Percentiles rank a stretch among this genome's conserved stretches.
phyloP scores from a whole-genome alignment of 78 protist genomes.

The Anaeramoeba flamelloides region DNA sequence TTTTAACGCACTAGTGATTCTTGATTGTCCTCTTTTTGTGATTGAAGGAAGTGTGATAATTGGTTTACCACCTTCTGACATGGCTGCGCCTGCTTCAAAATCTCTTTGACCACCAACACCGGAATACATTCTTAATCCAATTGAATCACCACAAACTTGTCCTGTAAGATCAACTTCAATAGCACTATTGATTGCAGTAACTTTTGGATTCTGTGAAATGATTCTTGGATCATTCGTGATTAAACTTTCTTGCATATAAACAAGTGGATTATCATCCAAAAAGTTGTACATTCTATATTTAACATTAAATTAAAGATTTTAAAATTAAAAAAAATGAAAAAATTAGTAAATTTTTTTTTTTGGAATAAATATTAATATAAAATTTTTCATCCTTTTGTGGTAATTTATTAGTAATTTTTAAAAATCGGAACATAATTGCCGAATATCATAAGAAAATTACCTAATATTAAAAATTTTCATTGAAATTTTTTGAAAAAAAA shows the following conservation, averaged over 20 bases:
- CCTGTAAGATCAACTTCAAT: conserved; percentile 41
- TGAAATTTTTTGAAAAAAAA: too few species aligned
- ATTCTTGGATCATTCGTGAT: conserved; percentile 18
- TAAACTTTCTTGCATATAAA: background rate
- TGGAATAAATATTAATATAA: too few species aligned
- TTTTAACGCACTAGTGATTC: too few species aligned
- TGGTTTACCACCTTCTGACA: conserved; percentile 21
- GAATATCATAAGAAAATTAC: too few species aligned
- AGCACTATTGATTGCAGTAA: conserved; percentile 27
- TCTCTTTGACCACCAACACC: conserved; percentile 38
- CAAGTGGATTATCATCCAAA: conserved; percentile 22
- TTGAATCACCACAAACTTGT: conserved; percentile 26
- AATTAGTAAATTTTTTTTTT: too few species aligned
- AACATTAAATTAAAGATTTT: too few species aligned
- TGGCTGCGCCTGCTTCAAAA: conserved; percentile 30
- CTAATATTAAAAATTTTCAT: too few species aligned
- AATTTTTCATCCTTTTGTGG: too few species aligned
- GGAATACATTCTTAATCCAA: conserved; percentile 6
- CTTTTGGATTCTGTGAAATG: conserved; percentile 8
- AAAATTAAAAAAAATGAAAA: too few species aligned
- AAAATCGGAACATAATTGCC: too few species aligned
- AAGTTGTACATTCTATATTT: conserved; percentile 14
- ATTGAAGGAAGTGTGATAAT: conserved; percentile 31
- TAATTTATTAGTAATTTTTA: too few species aligned
- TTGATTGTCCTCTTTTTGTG: conserved; percentile 6